Base-by-base conservation (phyloP, 345 rosid species). In the Moricandia moricandioides region DNA sequence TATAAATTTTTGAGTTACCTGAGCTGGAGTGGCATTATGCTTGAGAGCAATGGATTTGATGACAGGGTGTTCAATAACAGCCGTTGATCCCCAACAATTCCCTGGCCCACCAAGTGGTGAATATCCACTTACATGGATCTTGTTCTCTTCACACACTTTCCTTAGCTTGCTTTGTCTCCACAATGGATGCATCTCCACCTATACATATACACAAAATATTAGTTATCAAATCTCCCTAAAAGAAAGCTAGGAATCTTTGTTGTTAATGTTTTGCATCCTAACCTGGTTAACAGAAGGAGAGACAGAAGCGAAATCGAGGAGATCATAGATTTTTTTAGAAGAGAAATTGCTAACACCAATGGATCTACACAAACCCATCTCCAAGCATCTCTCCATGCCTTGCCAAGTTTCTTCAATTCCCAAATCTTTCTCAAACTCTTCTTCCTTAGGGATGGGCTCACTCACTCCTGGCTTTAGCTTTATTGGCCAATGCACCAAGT, bases 141-240 rank as follows among this genome's bases (percentile, higher is more conserved):
- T 84, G 79, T 82, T 62, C 26, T 87, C 87, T 5, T 69, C 79
- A 60, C 98, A 93, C 7, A 82, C 84, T 62, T 83, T 79, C 34
- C 98, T 67, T 18, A 93, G 86, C 82, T 82, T 88, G 62, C 75
- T 77, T 83, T 91, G 97, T 81, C 88, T 88, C 98, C 98, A 91
- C 89, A 83, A 80, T 7, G 97, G 97, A 81, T 93, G 98, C 98
- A 91, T 93, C 80, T 93, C 98, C 82, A 91, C 97, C 97, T 92
- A 66, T 33, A 24, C 4, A 33, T 62, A 62, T 7, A 59, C 6
- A 18, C 4, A 51, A 26, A 39, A 26, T 21, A 11, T 64, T 66
- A 71, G 62, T 51, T 69, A 68, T 69, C 45, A 24, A 69, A 39
- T 54, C 3, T 18, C 7, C 10, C 7, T 14, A 10, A 47, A 49